Conservation (phyloP, 352 stramenopile genomes). For the Phytophthora megakarya region DNA sequence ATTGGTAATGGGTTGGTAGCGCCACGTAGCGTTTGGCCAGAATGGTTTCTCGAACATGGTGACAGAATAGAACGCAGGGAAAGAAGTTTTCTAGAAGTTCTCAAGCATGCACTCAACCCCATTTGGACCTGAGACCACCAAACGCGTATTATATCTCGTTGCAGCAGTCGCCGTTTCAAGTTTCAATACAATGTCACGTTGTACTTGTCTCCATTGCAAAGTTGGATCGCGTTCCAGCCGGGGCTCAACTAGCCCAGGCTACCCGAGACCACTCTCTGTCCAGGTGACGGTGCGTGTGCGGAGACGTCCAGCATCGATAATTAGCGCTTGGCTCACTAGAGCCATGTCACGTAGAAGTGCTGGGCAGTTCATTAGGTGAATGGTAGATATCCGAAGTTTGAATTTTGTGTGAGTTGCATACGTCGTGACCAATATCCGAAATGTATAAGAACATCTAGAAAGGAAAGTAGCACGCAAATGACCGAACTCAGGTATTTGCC, state of each 20-base stretch:
- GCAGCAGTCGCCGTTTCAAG: constrained; percentile 28
- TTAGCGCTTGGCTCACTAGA: constrained; percentile 6
- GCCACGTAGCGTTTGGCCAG: constrained; percentile 31
- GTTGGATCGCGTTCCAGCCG: constrained; percentile 18
- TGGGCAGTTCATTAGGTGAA: too few relatives aligned
- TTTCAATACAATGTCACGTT: neutral
- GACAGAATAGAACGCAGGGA: neutral
- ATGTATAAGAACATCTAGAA: too few relatives aligned
- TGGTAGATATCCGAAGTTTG: too few relatives aligned
- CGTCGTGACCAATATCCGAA: too few relatives aligned
- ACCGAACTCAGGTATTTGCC: too few relatives aligned
- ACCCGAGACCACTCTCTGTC: constrained; percentile 20
- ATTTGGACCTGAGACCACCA: constrained; percentile 10
- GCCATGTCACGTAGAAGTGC: neutral
- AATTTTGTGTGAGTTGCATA: too few relatives aligned
- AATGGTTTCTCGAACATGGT: constrained; percentile 14
- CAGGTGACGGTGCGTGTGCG: constrained; percentile 2
- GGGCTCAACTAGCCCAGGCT: constrained; percentile 9
- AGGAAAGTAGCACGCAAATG: too few relatives aligned
- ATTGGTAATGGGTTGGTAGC: constrained; percentile 30
- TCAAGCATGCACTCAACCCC: neutral
- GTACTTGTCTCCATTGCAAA: constrained; percentile 11
- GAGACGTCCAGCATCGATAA: constrained; percentile 15
- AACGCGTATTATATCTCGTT: constrained; percentile 10
- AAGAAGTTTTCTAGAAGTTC: neutral